phyloP scores from a whole-genome alignment of 2,329 filamentous ascomycete genomes.

The Gliomastix tumulicola region DNA sequence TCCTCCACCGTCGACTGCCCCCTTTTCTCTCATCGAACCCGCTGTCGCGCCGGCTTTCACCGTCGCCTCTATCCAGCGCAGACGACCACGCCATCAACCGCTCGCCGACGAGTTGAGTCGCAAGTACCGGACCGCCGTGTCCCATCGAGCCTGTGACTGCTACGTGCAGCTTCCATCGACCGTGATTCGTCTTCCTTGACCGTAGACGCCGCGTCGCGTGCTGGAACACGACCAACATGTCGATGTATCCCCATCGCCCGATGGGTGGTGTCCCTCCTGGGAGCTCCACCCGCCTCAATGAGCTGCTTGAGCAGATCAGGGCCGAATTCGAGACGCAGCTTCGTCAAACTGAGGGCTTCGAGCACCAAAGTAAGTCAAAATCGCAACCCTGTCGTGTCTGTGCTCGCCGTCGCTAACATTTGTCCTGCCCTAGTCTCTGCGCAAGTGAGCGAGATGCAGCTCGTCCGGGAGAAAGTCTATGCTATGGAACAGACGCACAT shows the following conservation, averaged over 20 bases:
- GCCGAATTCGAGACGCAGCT: slow-evolving; percentile 84
- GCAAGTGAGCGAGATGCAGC: slow-evolving; percentile 91
- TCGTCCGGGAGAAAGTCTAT: slow-evolving; percentile 89
- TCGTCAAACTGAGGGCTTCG: slow-evolving; percentile 76
- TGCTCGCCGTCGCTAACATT: slow-evolving; percentile 5
- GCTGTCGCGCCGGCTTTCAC: too few species aligned
- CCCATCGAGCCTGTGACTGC: too few species aligned
- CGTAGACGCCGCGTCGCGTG: too few species aligned
- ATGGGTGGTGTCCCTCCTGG: slow-evolving; percentile 63
- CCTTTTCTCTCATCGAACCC: too few species aligned
- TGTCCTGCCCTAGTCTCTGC: slow-evolving; percentile 59
- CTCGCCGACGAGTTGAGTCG: too few species aligned
- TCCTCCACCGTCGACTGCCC: too few species aligned
- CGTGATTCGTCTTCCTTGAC: too few species aligned
- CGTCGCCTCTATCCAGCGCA: too few species aligned
- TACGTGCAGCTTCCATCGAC: too few species aligned
- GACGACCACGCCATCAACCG: too few species aligned
- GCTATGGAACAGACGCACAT: slow-evolving; percentile 86
- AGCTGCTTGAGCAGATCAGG: slow-evolving; percentile 86
- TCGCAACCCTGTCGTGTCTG: not conserved
- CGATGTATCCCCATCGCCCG: slow-evolving; percentile 88
- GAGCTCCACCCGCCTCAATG: slow-evolving; percentile 64
- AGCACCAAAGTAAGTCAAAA: slow-evolving; percentile 79
- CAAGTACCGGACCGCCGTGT: too few species aligned
- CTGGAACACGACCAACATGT: too few species aligned